Base-by-base conservation (phyloP, 345 rosid genomes). In the Syzygium aromaticum region DNA sequence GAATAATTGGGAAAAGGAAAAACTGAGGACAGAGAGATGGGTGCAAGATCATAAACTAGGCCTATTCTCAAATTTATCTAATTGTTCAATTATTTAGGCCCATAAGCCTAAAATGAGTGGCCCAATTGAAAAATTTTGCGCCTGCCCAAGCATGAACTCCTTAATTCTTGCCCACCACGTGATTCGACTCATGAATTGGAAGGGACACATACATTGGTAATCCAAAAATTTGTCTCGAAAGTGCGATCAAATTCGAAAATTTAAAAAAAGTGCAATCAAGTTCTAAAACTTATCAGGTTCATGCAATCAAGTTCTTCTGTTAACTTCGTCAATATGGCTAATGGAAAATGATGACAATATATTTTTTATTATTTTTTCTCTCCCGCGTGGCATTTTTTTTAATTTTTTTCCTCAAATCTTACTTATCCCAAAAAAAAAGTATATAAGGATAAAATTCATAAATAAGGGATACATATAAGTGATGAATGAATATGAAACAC, bases 161-260 rank as follows among this genome's bases (percentile, higher is more conserved):
- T 6, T 25, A 25, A 56, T 11, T 56, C 61, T 56, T 56, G 61
- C 61, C 61, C 28, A 25, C 27, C 10, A 25, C 11, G 28, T 25
- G 28, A 57, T 57, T 57, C 4, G 28, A 57, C 63, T 57, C 0
- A 57, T 25, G 3, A 19, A 57, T 5, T 8, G 14, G 28, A 2
- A 57, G 11, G 11, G 1, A 57, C 25, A 10, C 8, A 2, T 0
- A 0, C 1, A 23, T 1, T 22, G 23, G 8, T 22, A 1, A 22
- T 56, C 5, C 2, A 22, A 56, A 9, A 56, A 56, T n/a, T 56
- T 22, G 22, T 56, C 9, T 23, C 0, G 0, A 56, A 22, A 25
- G 15, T 0, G 7, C 6, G 0, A 57, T 57, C 27, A 3, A 11
- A 6, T 25, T 3, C 5, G 25, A 1, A 57, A 57, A 25, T 3